phyloP scores from a whole-genome alignment of 306 rosid genomes.

The Calophaca sinica region DNA sequence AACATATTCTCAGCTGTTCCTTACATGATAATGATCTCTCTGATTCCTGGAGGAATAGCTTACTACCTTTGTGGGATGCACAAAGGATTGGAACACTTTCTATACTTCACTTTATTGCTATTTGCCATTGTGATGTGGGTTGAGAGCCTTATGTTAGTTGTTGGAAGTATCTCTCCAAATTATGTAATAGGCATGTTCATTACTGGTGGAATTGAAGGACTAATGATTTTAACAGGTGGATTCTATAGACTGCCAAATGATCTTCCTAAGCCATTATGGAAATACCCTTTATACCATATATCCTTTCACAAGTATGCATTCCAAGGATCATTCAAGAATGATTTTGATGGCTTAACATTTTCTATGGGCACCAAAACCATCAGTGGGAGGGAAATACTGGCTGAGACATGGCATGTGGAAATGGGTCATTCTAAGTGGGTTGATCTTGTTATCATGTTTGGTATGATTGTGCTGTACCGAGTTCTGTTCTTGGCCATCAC shows the following conservation, averaged over 20 bases:
- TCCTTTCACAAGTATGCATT: slow-evolving; percentile 66
- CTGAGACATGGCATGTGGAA: slow-evolving; percentile 51
- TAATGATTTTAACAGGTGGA: slow-evolving; percentile 71
- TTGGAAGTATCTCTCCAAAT: slow-evolving; percentile 67
- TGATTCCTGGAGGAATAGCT: slow-evolving; percentile 64
- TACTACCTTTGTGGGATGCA: slow-evolving; percentile 66
- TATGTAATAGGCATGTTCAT: slow-evolving; percentile 69
- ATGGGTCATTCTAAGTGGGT: slow-evolving; percentile 74
- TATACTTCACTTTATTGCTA: slow-evolving; percentile 49
- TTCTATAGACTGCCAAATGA: slow-evolving; percentile 63
- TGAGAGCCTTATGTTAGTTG: slow-evolving; percentile 76
- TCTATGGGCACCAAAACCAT: neutral
- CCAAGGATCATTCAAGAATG: slow-evolving; percentile 77
- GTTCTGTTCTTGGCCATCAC: slow-evolving; percentile 57
- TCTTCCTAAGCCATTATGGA: slow-evolving; percentile 59
- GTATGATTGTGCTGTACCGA: slow-evolving; percentile 64
- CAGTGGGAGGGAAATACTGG: slow-evolving; percentile 53
- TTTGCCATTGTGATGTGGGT: slow-evolving; percentile 60
- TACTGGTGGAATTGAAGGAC: slow-evolving; percentile 69
- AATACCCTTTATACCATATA: slow-evolving; percentile 60
- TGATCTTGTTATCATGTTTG: slow-evolving; percentile 62
- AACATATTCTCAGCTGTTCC: slow-evolving; percentile 66
- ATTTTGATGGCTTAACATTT: slow-evolving; percentile 54
- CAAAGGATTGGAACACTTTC: slow-evolving; percentile 47
- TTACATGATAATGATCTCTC: slow-evolving; percentile 56